Evolutionary conservation across 2,329 filamentous ascomycete genomes (phyloP), one percentile per base, ranked within the genome.

Genomic region (Huntiella savannae): DNA sequence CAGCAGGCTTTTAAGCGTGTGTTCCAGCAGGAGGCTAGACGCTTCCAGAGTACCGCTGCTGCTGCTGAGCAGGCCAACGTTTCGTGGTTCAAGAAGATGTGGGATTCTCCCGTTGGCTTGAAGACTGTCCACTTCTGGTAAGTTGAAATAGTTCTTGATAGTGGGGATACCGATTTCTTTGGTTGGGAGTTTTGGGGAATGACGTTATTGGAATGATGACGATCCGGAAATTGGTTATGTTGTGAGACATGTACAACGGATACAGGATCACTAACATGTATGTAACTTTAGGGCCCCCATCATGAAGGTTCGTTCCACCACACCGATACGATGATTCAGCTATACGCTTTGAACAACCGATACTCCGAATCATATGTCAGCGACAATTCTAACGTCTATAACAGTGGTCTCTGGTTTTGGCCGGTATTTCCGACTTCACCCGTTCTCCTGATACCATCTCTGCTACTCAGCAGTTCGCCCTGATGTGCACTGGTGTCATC

Each of bases 71-170:
- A 61, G 50, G 60, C 63, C 49, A 56, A 64, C 54, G 55, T 61
- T 52, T 65, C 66, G 58, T 78, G 70, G 69, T 77, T 91, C 62
- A 77, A 79, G 69, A 77, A 77, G 63, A 75, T 92, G 70, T 86
- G 79, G 80, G 76, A 84, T 62, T 85, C 80, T 62, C 81, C 82
- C 52, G 64, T 87, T 53, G 83, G 83, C 44, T 55, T 87, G 55
- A 86, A 86, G 79, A 98, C 91, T 52, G 91, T 98, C 57, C 91
- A 98, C 65, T 98, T 98, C 68, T 98, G 91, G 88, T 88, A 68
- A 53, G 70, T 58, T 12, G 28, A 28, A 28, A 28, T 10, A 10
- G 32, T 43, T 35, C 32, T 8, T 34, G 32, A 40, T 8, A 40
- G 22, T 8, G 22, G 3, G 22, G 38, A 40, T 22, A 6, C 12